Conservation (phyloP, 768 basidiomycete species). For the Xerocomus potaroensis region DNA sequence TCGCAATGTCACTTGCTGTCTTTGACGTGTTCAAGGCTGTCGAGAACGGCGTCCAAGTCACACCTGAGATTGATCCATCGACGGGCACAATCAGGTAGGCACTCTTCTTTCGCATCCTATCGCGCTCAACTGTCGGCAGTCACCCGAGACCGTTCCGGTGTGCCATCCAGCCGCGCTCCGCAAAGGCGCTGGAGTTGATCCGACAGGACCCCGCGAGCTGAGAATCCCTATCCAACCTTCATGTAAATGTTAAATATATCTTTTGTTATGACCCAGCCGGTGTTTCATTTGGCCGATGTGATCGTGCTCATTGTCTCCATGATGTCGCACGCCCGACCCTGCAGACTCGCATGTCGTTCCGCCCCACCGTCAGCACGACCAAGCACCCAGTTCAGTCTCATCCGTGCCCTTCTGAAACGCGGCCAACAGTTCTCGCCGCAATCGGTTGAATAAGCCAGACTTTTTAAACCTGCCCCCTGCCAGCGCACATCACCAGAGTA, state of each 20-base stretch:
- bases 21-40: conserved; percentile 45
- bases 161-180: conserved; percentile 55
- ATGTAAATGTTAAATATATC: too few species aligned
- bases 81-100: conserved; percentile 66
- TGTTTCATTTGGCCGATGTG: conserved; percentile 59
- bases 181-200: conserved; percentile 50
- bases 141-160: conserved; percentile 64
- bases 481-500: not conserved
- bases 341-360: conserved; percentile 44
- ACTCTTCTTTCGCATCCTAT: too few species aligned
- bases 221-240: not conserved
- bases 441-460: conserved; percentile 71
- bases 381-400: too few species aligned
- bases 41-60: conserved; percentile 44
- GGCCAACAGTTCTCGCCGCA: conserved; percentile 59
- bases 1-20: conserved; percentile 42
- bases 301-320: conserved; percentile 47
- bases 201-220: conserved; percentile 38
- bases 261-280: conserved; percentile 46
- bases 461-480: conserved; percentile 61
- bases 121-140: too few species aligned
- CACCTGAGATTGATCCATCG: conserved; percentile 53
- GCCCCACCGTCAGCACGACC: not conserved
- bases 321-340: conserved; percentile 59
- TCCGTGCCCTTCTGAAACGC: conserved; percentile 62